A percentile compares a stretch with the other conserved stretches of the same genome.
phyloP scores from a whole-genome alignment of 2,329 filamentous ascomycete genomes.

The Trichoderma gracile region DNA sequence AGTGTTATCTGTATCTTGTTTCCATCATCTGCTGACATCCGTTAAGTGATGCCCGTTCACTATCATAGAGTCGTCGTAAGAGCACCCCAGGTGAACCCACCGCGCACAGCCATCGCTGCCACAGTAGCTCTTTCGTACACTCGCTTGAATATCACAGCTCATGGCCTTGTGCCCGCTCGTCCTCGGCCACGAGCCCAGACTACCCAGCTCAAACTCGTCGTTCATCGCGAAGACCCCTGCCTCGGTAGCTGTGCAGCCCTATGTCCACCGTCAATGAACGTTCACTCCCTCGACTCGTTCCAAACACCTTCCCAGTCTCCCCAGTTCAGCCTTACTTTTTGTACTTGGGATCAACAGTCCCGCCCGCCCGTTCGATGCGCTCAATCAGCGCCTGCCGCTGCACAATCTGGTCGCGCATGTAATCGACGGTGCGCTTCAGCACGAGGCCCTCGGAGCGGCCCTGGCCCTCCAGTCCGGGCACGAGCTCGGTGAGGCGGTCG shows the following conservation, averaged over 20 bases:
- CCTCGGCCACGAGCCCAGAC: neutral
- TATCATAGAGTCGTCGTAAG: no score
- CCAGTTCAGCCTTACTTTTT: slow-evolving; percentile 42
- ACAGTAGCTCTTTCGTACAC: no score
- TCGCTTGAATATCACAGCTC: no score
- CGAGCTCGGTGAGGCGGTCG: slow-evolving; percentile 75
- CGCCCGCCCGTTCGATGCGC: slow-evolving; percentile 60
- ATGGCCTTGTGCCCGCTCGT: no score
- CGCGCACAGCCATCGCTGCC: no score
- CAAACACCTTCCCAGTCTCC: accelerated
- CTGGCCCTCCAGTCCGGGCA: slow-evolving; percentile 79
- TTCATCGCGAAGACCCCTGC: slow-evolving; percentile 6
- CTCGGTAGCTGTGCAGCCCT: neutral
- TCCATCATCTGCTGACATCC: neutral
- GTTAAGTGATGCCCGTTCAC: neutral
- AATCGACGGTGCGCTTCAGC: slow-evolving; percentile 69
- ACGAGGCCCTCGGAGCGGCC: slow-evolving; percentile 84
- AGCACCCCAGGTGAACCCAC: no score
- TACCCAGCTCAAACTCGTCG: neutral
- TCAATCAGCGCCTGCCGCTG: slow-evolving; percentile 60
- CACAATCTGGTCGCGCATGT: slow-evolving; percentile 60
- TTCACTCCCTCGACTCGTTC: no score
- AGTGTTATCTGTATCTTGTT: neutral
- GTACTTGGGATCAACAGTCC: slow-evolving; percentile 52
- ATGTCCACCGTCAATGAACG: neutral